Evolutionary conservation across 1,139 yeast species (phyloP).

Genomic region (Suzukiozyma palmioleophila): DNA sequence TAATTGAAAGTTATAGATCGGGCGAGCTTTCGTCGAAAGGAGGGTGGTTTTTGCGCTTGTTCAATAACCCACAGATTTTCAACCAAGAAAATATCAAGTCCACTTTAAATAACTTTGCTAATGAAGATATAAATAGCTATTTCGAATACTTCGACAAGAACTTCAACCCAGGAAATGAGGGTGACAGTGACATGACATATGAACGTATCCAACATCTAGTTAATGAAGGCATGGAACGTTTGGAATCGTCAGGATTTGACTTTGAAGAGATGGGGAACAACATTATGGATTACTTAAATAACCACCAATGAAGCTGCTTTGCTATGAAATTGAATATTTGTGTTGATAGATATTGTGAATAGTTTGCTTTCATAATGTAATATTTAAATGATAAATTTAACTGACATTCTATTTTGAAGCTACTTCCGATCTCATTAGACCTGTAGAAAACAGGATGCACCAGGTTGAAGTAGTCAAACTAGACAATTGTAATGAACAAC

Average conservation of each 20-base stretch:
- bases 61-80: neutral
- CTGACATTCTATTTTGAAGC: too few relatives aligned
- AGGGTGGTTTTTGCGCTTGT: constrained; percentile 1
- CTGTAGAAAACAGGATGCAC: too few relatives aligned
- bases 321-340: neutral
- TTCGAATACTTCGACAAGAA: constrained; percentile 17
- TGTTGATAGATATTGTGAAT: too few relatives aligned
- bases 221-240: constrained; percentile 12
- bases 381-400: too few relatives aligned
- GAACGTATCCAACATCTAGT: constrained; percentile 15
- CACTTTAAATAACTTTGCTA: constrained; percentile 4
- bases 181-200: constrained; percentile 7
- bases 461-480: too few relatives aligned
- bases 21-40: neutral
- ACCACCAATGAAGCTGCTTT: neutral
- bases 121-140: constrained; percentile 12
- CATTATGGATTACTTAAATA: constrained; percentile 2
- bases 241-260: constrained; percentile 6
- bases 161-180: constrained; percentile 12
- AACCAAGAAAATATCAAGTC: constrained; percentile 4
- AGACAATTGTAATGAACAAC: too few relatives aligned
- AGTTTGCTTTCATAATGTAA: too few relatives aligned
- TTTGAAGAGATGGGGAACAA: constrained; percentile 5
- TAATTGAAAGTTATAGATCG: constrained; percentile 5
- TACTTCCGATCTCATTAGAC: too few relatives aligned